Evolutionary conservation across 192 early-diverging fungal genomes (phyloP), one percentile per base, ranked within the genome.

Genomic region (Rhizophagus clarus): DNA sequence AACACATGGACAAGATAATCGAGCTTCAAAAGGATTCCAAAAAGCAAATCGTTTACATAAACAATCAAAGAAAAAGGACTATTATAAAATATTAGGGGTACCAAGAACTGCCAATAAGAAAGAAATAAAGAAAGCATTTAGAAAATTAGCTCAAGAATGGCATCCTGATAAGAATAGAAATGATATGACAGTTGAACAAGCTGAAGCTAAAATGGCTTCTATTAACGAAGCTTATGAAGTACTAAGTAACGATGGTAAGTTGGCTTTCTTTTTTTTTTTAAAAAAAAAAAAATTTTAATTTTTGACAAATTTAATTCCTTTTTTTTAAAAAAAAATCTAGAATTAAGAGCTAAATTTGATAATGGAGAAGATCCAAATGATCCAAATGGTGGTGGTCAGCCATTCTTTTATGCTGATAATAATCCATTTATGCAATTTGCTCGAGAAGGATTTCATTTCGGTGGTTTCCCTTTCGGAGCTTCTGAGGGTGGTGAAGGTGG

Each of bases 211-310:
- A 88, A 98, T 98, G 96, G 90, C 92, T 22, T 92, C 94, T 24
- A 93, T 99, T 77, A 98, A 99, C 80, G 89, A 92, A 81, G 97
- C 98, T 3, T 95, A 97, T 84, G 94, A 96, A 88, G 92, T 97
- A 3, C 85, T 95, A 82, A 90, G 82, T 78, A 85, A 94, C 80
- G 89, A 90, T 62, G 91, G 84, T 85, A 83, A 80, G 64, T 60
- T 74, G 34, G n/a, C n/a, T n/a, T n/a, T n/a, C n/a, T n/a, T n/a
- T n/a, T n/a, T n/a, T n/a, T n/a, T n/a, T n/a, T n/a, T n/a, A n/a
- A n/a, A 73, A 15, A 42, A 37, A 4, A 68, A 68, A 15, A 68
- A 28, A 24, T 17, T n/a, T n/a, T n/a, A n/a, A n/a, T n/a, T n/a
- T n/a, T n/a, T n/a, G n/a, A n/a, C n/a, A n/a, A n/a, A n/a, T n/a